Base-by-base conservation (phyloP, 345 rosid species). In the Ceriops zippeliana region DNA sequence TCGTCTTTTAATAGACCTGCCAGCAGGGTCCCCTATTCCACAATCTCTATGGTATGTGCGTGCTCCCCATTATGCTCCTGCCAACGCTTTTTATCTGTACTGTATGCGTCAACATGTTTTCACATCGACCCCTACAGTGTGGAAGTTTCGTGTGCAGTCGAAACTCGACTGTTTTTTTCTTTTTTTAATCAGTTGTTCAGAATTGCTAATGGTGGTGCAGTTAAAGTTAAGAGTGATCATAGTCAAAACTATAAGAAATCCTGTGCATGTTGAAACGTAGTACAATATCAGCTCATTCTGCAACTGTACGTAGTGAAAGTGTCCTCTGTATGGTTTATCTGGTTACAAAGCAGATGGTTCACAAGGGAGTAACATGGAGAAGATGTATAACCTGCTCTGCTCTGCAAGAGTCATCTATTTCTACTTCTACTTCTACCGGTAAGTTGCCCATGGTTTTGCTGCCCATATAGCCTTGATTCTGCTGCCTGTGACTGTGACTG, bases 341-440 rank as follows among this genome's bases (percentile, higher is more conserved):
- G 7, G 9, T 15, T 21, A 30, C 58, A 72, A 78, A 77, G 83
- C 91, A 80, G 81, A 81, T 75, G 71, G 71, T 70, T 52, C 62
- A 68, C 75, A 79, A 79, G 77, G 67, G 69, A 22, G 64, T 67
- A 11, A 71, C 67, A 58, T 73, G 70, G 15, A 72, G 84, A 38
- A 70, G 82, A 70, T 76, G 73, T 35, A 73, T 78, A 6, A 74
- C 65, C 38, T 93, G 92, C 79, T 86, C 88, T 32, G 89, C 86
- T 5, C 82, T 83, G 68, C 97, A 89, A 73, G 96, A 90, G 59
- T 86, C 98, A 22, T 88, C 30, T 28, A 28, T 3, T 28, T 28
- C 30, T 3, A 28, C 30, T 28, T 28, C 97, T 7, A 78, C 85
- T 78, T 85, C 90, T 63, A 68, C 96, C 15, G 83, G 93, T 89